These are phyloP conservation scores for Diaporthe sp. DNA, from an alignment of 2,329 filamentous ascomycete genomes.

Conservation along the genomic window DNA sequence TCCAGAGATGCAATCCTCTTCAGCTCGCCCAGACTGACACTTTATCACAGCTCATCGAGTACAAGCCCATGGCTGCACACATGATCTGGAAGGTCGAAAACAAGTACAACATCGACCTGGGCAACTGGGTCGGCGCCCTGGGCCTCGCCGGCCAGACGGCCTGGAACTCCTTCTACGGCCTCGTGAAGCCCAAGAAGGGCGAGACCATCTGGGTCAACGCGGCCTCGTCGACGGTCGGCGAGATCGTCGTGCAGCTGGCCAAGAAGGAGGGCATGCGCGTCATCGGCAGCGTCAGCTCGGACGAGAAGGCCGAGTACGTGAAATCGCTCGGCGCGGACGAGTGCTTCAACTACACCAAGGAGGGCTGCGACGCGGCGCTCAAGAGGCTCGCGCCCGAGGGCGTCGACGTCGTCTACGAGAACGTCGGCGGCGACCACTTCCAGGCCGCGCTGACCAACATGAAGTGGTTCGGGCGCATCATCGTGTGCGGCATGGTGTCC, in stretches of 20 bases:
- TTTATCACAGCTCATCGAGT: conserved; percentile 27
- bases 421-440: conserved; percentile 82
- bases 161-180: conserved; percentile 81
- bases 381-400: conserved; percentile 78
- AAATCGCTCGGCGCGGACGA: conserved; percentile 79
- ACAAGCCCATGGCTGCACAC: conserved; percentile 33
- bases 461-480: conserved; percentile 75
- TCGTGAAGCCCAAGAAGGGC: conserved; percentile 81
- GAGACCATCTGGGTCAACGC: conserved; percentile 85
- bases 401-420: conserved; percentile 87
- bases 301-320: conserved; percentile 82
- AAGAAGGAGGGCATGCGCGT: conserved; percentile 82
- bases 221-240: conserved; percentile 81
- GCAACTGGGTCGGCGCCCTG: conserved; percentile 76
- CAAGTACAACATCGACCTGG: conserved; percentile 72
- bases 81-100: conserved; percentile 69
- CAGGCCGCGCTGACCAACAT: conserved; percentile 68
- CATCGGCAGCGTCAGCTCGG: conserved; percentile 81
- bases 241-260: conserved; percentile 81
- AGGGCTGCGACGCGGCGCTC: conserved; percentile 75
- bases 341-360: conserved; percentile 87
- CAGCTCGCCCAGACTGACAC: background rate
- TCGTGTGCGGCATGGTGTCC: conserved; percentile 75
- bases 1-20: background rate
- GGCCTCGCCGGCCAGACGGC: conserved; percentile 86